Conservation (phyloP, 2,329 filamentous ascomycete species). For the Hymenoscyphus linearis region DNA sequence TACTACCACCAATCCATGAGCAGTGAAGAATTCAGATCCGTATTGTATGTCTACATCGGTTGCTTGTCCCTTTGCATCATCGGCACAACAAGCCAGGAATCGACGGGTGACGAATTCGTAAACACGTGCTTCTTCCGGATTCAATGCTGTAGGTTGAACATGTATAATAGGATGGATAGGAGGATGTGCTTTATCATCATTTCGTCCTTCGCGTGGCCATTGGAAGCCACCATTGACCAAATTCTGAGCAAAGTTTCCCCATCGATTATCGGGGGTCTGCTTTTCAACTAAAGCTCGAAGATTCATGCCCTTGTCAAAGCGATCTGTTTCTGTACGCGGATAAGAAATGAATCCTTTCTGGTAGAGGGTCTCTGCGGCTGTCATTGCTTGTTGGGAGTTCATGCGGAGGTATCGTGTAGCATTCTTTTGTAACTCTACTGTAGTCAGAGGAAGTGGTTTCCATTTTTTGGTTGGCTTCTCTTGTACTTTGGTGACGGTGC, state of each 20-base stretch:
- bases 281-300: constrained; percentile 75
- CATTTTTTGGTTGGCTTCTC: constrained; percentile 91
- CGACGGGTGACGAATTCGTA: constrained; percentile 91
- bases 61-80: constrained; percentile 84
- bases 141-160: constrained; percentile 56
- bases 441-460: constrained; percentile 89
- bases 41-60: constrained; percentile 83
- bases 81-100: constrained; percentile 92
- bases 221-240: constrained; percentile 73
- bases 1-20: constrained; percentile 78
- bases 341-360: constrained; percentile 97
- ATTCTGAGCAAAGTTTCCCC: constrained; percentile 75
- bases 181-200: constrained; percentile 96
- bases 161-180: constrained; percentile 96
- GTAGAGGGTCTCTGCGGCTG: constrained; percentile 78
- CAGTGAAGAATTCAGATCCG: constrained; percentile 74
- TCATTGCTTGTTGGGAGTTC: constrained; percentile 88
- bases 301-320: constrained; percentile 88
- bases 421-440: constrained; percentile 93
- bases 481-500: constrained; percentile 77
- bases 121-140: constrained; percentile 65
- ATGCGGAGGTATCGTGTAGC: constrained; percentile 85
- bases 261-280: constrained; percentile 69
- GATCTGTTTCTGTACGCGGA: constrained; percentile 92
- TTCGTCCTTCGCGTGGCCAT: constrained; percentile 72